Base-by-base conservation (phyloP, 768 basidiomycete species). In the Pisolithus orientalis region DNA sequence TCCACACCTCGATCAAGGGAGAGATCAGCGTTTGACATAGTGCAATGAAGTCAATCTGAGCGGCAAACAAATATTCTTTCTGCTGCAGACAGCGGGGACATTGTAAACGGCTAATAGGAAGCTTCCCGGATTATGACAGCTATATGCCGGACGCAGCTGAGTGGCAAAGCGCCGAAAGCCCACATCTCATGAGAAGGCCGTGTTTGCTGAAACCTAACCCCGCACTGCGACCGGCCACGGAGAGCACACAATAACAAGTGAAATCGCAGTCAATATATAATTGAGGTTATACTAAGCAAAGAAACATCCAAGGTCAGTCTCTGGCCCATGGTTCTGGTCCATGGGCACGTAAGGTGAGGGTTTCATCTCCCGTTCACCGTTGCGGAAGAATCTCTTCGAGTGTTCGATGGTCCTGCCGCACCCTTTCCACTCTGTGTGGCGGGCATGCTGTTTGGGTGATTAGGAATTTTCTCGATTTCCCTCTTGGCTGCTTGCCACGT, bases 401-500 rank as follows among this genome's bases (percentile, higher is more conserved):
- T 69, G 21, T 72, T 68, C 53, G 66, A 68, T 11, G 74, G 68
- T 47, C 70, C 67, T 58, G 69, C 57, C 27, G 57, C 61, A 53
- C 57, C 54, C 48, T 67, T 61, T 55, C 65, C 61, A 49, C 74
- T 62, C 53, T 60, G 65, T 28, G 69, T 59, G 16, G 73, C 64
- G 50, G 84, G 80, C 43, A 72, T 65, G 61, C 76, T 80, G 66
- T 94, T 96, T 14, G 94, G 94, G 67, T 96, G 94, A 51, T 85
- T 80, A 34, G 92, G 86, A 65, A 99, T 94, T 70, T 86, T 86
- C 50, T 84, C 83, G 57, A 96, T 90, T 62, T 95, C 94, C 59
- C 80, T 81, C 75, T 91, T 91, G 8, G 93, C 96, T 62, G 93
- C 93, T 72, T 95, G 87, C 96, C 96, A 99, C 49, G 87, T 90